Percentiles rank a stretch among this genome's conserved stretches.
Evolutionary conservation across 495 filamentous ascomycete genomes (phyloP).

Genomic region (Amphirosellinia nigrospora): DNA sequence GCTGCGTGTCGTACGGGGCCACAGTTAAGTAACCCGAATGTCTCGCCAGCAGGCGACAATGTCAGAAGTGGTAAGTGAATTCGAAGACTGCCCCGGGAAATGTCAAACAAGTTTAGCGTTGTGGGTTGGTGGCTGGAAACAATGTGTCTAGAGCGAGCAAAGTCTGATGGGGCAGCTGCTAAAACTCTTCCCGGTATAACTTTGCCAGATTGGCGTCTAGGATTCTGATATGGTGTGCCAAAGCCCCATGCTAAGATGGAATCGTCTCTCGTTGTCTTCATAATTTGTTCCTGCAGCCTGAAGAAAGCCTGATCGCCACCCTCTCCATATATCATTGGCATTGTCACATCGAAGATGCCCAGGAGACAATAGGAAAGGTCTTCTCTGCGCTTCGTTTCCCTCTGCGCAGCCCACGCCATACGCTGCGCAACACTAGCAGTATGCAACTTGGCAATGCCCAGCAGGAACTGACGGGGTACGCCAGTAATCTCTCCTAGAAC

Average conservation of each 20-base stretch:
- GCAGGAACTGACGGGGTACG: background rate
- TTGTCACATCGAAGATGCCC: conserved; percentile 51
- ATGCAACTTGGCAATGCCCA: background rate
- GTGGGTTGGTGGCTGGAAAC: no score
- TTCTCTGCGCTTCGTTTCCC: conserved; percentile 42
- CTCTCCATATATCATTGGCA: conserved; percentile 55
- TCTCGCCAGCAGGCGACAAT: no score
- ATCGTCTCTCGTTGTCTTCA: conserved; percentile 28
- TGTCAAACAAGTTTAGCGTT: no score
- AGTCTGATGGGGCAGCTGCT: background rate
- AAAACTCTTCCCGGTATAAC: background rate
- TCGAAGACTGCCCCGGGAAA: no score
- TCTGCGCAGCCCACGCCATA: conserved; percentile 48
- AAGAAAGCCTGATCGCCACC: conserved; percentile 39
- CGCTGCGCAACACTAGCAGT: conserved; percentile 37
- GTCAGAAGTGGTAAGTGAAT: no score
- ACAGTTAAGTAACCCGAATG: no score
- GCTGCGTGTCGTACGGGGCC: no score
- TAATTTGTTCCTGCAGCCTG: conserved; percentile 48
- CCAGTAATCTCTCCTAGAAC: background rate
- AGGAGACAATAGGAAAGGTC: conserved; percentile 53
- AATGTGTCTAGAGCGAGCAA: background rate
- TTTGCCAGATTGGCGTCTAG: background rate
- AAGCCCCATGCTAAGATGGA: conserved; percentile 32
- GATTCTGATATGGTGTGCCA: background rate